Evolutionary conservation across 2,329 filamentous ascomycete species (phyloP), one percentile per base, ranked within the genome.

Genomic region (Cadophora malorum): DNA sequence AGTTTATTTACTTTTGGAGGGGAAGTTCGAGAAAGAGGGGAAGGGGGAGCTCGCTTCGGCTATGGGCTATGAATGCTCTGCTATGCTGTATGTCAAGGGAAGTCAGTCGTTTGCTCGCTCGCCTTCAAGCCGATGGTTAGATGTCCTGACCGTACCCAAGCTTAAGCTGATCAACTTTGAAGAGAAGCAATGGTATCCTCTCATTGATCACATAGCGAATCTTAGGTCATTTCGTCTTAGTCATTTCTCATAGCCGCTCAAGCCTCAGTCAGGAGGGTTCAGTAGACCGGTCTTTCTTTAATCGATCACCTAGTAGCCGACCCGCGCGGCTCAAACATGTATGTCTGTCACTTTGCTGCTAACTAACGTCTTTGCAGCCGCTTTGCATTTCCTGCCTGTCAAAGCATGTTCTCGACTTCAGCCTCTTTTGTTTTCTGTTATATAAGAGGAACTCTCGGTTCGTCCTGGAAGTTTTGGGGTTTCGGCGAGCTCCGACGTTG

Each of bases 291-390:
- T 1, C 12, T 14, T 14, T 19, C 41, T 19, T 14, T 1, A 45
- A 45, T 2, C 41, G 19, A 3, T 12, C 19, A 19, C 41, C 16
- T 5, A 19, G 12, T 19, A 16, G 41, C 45, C 45, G 25, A 53
- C 50, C 50, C 50, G 50, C 50, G 50, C 50, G 50, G 25, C 50
- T 53, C 50, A 53, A 31, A 31, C 25, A 19, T 53, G 50, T 31
- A 21, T 16, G 25, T 52, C 49, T 28, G 8, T 38, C 49, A 25
- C 49, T n/a, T 28, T n/a, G 28, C 28, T 28, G 5, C 41, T 47
- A 47, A 47, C 41, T 16, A 19, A 19, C 12, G 41, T 47, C 41
- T 47, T 47, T n/a, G 41, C 41, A n/a, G 41, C 41, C 41, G 16
- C 16, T 47, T 2, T 47, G 12, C 45, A 49, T 10, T 49, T 9